Evolutionary conservation across 305 asterid genomes (phyloP), one percentile per base, ranked within the genome.

Genomic region (Solanum chacoense): DNA sequence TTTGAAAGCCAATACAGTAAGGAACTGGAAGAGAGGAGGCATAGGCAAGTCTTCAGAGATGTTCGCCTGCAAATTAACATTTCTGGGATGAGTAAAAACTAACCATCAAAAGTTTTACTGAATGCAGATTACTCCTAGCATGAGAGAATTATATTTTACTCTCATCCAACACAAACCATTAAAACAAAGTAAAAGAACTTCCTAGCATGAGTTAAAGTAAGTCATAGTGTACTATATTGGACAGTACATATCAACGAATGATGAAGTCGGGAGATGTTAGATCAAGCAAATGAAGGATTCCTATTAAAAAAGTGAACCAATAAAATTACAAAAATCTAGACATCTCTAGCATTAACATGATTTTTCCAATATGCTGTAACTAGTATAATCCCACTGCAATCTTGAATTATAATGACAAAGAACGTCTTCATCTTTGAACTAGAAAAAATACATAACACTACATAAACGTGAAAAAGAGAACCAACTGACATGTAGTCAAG

Each of bases 21-120:
- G 98, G 91, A 96, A 96, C 93, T 96, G 98, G 93, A 96, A 96
- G 88, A 96, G 94, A 78, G 97, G 95, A 85, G 98, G 99, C 98
- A 96, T 95, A 84, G 99, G 98, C 93, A 95, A 92, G 89, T 93
- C 98, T 73, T 94, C 97, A 0, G 91, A 88, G 89, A 94, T 32
- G 88, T 94, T 93, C 86, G 91, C 95, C 99, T 96, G 94, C 93
- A 91, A 86, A 89, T 78, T 31, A 86, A 88, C 85, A 87, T 14
- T 71, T 84, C 87, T 67, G 89, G 37, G 87, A 89, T 88, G 85
- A 73, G 85, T 81, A 79, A 29, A 87, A 89, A 45, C 85, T 86
- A 8, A 76, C 72, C 73, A 73, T 28, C 86, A 42, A 42, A 72
- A 42, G 89, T 63, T 78, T 11, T 74, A 78, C 63, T 10, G 28